Base-by-base conservation (phyloP, 495 filamentous ascomycete species). In the Staphylotrichum tortipilum region DNA sequence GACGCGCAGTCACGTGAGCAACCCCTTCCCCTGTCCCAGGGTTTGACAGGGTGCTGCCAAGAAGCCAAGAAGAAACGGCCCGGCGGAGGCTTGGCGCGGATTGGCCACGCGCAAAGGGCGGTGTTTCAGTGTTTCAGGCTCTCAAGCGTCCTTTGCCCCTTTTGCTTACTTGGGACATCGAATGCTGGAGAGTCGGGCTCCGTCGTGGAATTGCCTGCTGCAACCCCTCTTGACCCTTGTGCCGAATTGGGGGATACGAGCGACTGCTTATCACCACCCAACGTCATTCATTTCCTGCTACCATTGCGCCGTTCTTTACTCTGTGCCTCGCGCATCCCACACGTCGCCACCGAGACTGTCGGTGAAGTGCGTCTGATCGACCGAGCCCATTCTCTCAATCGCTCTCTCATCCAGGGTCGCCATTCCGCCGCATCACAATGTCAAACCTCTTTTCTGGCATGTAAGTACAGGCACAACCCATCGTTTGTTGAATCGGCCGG, bases 381-480 rank as follows among this genome's bases (percentile, higher is more conserved):
- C 24, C 28, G 23, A 11, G 14, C 24, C 22, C 4, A 1, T 6
- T 2, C 28, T 11, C 26, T 43, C 31, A 8, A 34, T 34, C 31
- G 31, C 26, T 28, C 26, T 28, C 26, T 28, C 26, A 5, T n/a
- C n/a, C n/a, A n/a, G 6, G 26, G 26, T 28, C 6, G 10, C 6
- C 26, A 28, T 28, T 28, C n/a, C 45, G 51, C 38, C 22, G 11
- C 15, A 44, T 26, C 57, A 77, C 57, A 48, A 88, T 88, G 85
- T 82, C 84, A 50, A 85, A 81, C 65, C 76, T 87, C 62, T 85
- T 88, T 60, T 85, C 84, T 63, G 84, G 84, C 64, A 84, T 88
- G 85, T 88, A 76, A 76, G 84, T 85, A 40, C 2, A 28, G 6
- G 26, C 6, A 9, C 26, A 1, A 7, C 10, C 2, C 10, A 5